Percentiles rank a stretch among this genome's conserved stretches.
phyloP scores from a whole-genome alignment of 768 basidiomycete genomes.

The Kwoniella shandongensis region DNA sequence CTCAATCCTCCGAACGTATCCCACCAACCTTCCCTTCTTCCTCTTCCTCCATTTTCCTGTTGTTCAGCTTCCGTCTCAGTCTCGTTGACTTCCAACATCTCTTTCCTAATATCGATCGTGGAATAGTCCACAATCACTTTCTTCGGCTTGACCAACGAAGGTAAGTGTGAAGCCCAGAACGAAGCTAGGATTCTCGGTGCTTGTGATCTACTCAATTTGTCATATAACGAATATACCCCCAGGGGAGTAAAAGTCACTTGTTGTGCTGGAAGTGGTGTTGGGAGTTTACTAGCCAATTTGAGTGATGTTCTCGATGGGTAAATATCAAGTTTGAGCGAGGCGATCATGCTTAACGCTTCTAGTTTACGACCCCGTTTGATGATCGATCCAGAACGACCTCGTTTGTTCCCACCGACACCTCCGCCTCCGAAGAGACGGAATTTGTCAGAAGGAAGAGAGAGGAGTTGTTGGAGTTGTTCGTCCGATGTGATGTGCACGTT shows the following conservation, averaged over 20 bases:
- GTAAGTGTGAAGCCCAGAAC: slow-evolving; percentile 14
- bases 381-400: slow-evolving; percentile 4
- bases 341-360: not conserved
- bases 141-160: slow-evolving; percentile 3
- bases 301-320: slow-evolving; percentile 13
- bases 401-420: no score
- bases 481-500: slow-evolving; percentile 13
- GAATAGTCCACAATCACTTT: slow-evolving; percentile 13
- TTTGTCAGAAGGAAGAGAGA: slow-evolving; percentile 2
- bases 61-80: not conserved
- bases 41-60: not conserved
- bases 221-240: not conserved
- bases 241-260: slow-evolving; percentile 7
- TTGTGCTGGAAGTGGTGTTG: not conserved
- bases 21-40: slow-evolving; percentile 1
- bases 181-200: slow-evolving; percentile 15
- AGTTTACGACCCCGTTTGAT: slow-evolving; percentile 6
- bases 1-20: slow-evolving; percentile 13
- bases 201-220: slow-evolving; percentile 5
- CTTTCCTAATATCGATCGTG: not conserved
- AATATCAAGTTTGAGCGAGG: slow-evolving; percentile 5
- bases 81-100: not conserved
- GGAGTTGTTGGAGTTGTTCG: slow-evolving; percentile 16
- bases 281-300: slow-evolving; percentile 11
- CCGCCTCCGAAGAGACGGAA: not conserved